Base-by-base conservation (phyloP, 306 rosid genomes). In the Quillaja saponaria region DNA sequence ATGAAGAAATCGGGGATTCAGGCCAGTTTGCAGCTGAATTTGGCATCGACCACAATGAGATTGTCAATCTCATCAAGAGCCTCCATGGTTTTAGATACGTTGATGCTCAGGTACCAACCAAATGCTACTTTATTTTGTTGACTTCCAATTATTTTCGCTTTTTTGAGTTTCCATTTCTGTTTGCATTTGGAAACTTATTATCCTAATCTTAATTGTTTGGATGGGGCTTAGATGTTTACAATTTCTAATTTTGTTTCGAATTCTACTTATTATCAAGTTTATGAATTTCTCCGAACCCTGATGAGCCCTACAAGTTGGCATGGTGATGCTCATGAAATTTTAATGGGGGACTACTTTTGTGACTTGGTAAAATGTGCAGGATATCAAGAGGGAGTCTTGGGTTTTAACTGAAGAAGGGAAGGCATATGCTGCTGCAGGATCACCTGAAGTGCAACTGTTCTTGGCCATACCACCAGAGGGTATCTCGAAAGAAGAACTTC, bases 361-460 rank as follows among this genome's bases (percentile, higher is more conserved):
- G n/a, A 40, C 21, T 44, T 44, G 56, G 33, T 65, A n/a, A 46
- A n/a, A 34, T 40, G 13, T 61, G 51, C 77, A 91, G 95, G 98
- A 92, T 34, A 82, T 92, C 56, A 88, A 83, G 68, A 81, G 78
- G 34, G 95, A 92, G 80, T 41, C 75, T 0, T 88, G 94, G 95
- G 79, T 81, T 31, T 78, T 86, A 15, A 88, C 95, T 0, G 87
- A 81, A 6, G 96, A 92, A 64, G 98, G 98, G 3, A 82, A 72
- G 47, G 19, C 59, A 1, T 92, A 88, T 73, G 69, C 98, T 13
- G 74, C 73, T 20, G 17, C 73, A 0, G 98, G 95, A 46, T 82
- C 98, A 58, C 98, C 95, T 0, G 96, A 92, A 80, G 57, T 78
- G n/a, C 88, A 81, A 17, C 85, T 92, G 2, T 77, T 92, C 54